A percentile compares a stretch with the other conserved stretches of the same genome.
phyloP scores from a whole-genome alignment of 768 basidiomycete genomes.

The Psilocybe cubensis region DNA sequence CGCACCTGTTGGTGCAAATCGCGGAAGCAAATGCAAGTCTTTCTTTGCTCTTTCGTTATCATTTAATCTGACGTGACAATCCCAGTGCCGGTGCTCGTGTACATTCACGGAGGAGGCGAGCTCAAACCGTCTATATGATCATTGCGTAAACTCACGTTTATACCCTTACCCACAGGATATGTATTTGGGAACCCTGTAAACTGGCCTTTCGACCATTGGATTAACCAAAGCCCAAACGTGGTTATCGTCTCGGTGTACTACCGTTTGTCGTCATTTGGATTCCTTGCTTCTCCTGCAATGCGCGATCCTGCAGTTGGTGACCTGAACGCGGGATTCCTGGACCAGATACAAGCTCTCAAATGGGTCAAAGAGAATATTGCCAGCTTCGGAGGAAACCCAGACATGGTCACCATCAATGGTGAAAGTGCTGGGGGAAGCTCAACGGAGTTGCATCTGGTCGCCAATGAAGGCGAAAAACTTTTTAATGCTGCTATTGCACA shows the following conservation, averaged over 20 bases:
- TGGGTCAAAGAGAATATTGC: slow-evolving; percentile 68
- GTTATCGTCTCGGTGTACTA: slow-evolving; percentile 72
- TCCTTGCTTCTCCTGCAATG: slow-evolving; percentile 57
- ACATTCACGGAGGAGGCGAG: slow-evolving; percentile 53
- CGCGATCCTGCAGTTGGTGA: slow-evolving; percentile 42
- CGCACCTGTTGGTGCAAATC: slow-evolving; percentile 49
- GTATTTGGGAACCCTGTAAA: slow-evolving; percentile 62
- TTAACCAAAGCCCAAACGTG: slow-evolving; percentile 63
- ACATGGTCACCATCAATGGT: slow-evolving; percentile 61
- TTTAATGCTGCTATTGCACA: slow-evolving; percentile 65
- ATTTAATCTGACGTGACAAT: neutral
- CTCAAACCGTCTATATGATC: neutral
- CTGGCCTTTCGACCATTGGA: slow-evolving; percentile 71
- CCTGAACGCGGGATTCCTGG: slow-evolving; percentile 56
- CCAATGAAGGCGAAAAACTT: slow-evolving; percentile 38
- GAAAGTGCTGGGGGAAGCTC: slow-evolving; percentile 62
- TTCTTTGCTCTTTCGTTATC: neutral
- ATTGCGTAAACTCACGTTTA: neutral
- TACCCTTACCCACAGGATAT: slow-evolving; percentile 40
- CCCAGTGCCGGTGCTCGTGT: slow-evolving; percentile 49
- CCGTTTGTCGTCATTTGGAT: slow-evolving; percentile 65
- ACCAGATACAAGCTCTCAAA: slow-evolving; percentile 63
- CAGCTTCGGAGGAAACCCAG: slow-evolving; percentile 66
- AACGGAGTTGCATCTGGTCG: slow-evolving; percentile 61
- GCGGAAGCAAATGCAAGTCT: slow-evolving; percentile 48